Evolutionary conservation across 176 grass and related monocot species (phyloP), one percentile per base, ranked within the genome.

Genomic region (Carex scoparia): DNA sequence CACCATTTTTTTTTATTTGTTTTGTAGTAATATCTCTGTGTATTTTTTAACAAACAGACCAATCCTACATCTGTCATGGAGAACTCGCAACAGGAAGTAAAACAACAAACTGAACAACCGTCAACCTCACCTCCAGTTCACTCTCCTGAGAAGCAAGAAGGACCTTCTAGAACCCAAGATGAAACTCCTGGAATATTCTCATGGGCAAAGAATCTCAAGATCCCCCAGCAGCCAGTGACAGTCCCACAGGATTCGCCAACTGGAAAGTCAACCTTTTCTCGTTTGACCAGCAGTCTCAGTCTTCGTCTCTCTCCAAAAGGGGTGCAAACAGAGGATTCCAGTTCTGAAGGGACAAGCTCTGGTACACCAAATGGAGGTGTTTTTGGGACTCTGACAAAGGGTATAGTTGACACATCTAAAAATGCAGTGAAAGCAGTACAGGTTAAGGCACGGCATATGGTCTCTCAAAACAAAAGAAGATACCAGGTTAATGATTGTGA

Each of bases 341-440:
- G 72, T 87, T 76, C 75, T 59, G 93, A 92, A 37, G 90, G 85
- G 65, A 88, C 67, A 14, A 88, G 91, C 70, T 58, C 91, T 82
- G 84, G 62, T 27, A 23, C 88, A 65, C 93, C 90, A 56, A 19
- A 89, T 88, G 81, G 81, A 32, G 93, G 96, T 78, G 93, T 99
- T 81, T 86, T 99, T 63, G 97, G 93, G 69, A 91, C 88, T n/a
- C 88, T 96, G 61, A 99, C 97, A 16, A 99, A 88, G 86, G 97
- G 97, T 27, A 82, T 99, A 19, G 90, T 99, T 71, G 97, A 94
- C 88, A 90, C 91, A 65, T 99, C 96, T 30, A 99, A 87, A 88
- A 99, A 87, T 88, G 97, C 93, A 74, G 97, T 99, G 12, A 99
- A 99, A 79, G 93, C 97, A 48, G 97, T 99, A 62, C 97, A 99